These are phyloP conservation scores for Diutina pseudorugosa DNA, from an alignment of 1,139 yeast species.

Conservation along the genomic window DNA sequence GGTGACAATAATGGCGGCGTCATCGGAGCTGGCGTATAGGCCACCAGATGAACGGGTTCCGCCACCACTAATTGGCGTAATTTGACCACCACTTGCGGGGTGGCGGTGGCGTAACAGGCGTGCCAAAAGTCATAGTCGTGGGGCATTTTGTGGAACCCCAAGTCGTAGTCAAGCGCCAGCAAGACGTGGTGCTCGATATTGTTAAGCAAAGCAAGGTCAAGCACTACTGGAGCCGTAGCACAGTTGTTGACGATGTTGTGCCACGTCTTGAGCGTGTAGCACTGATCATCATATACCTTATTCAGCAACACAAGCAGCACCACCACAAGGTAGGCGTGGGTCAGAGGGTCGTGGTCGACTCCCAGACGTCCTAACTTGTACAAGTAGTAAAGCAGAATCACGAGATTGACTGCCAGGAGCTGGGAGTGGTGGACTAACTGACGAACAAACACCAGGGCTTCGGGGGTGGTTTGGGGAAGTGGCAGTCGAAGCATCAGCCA, in stretches of 20 bases:
- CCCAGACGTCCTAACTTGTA: conserved; percentile 12
- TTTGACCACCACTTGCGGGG: not conserved
- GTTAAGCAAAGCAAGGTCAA: not conserved
- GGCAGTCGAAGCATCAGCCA: not conserved
- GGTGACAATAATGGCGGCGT: not conserved
- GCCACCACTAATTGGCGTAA: not conserved
- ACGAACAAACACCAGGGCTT: conserved; percentile 10
- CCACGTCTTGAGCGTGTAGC: conserved; percentile 4
- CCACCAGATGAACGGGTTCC: not conserved
- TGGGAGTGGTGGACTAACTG: conserved; percentile 18
- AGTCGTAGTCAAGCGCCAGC: not conserved
- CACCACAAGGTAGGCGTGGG: conserved; percentile 1
- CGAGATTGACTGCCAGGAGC: conserved; percentile 17
- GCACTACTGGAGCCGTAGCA: not conserved
- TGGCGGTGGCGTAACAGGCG: not conserved
- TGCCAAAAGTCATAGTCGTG: conserved; percentile 1
- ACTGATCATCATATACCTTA: conserved; percentile 1
- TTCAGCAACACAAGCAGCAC: not conserved
- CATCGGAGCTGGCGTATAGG: not conserved
- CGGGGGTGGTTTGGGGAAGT: not conserved
- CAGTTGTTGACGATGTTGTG: conserved; percentile 1
- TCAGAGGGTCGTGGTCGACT: not conserved
- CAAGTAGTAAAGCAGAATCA: conserved; percentile 20
- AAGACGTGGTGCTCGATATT: not conserved
- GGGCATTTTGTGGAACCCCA: not conserved